Base-by-base conservation (phyloP, 140 eudicot genomes). In the Senecio squalidus region DNA sequence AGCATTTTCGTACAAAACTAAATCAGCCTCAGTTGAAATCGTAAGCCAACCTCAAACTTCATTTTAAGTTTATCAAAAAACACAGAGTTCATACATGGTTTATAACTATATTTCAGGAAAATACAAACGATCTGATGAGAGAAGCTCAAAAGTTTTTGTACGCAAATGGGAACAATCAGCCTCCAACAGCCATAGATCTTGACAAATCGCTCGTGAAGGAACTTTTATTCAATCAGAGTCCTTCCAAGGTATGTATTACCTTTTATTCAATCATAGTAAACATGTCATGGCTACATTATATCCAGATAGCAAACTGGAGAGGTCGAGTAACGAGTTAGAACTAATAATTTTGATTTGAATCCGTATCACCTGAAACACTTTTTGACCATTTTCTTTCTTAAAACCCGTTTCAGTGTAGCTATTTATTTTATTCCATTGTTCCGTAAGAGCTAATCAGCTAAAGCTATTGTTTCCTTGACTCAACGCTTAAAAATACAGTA, bases 181-280 rank as follows among this genome's bases (percentile, higher is more conserved):
- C 96, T 62, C 98, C 98, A 36, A 91, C 96, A 55, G 91, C 98
- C 51, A 83, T 91, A 58, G 94, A 91, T 77, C 77, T 86, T 44
- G 96, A 86, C 81, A 91, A 81, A 56, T 79, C 94, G 5, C 84
- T 83, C 17, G 41, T 86, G 46, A 88, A 68, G 78, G 98, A 91
- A 25, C 62, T 91, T 74, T 69, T 91, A 60, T 91, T 91, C 70
- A 91, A 91, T 80, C 98, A 86, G 59, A 83, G 96, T 68, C 79
- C 92, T 40, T 28, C 92, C 23, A 91, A 91, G 98, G 98, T 86
- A 73, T 41, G 39, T n/a, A 71, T 15, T 41, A 7, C 25, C 49
- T 20, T 55, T 21, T 38, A 4, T 59, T 34, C n/a, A 26, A 48
- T 27, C 49, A 55, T 51, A 20, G 31, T 18, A 13, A 10, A 23